Evolutionary conservation across 2,329 filamentous ascomycete genomes (phyloP).

Genomic region (Trichoderma brevicompactum): DNA sequence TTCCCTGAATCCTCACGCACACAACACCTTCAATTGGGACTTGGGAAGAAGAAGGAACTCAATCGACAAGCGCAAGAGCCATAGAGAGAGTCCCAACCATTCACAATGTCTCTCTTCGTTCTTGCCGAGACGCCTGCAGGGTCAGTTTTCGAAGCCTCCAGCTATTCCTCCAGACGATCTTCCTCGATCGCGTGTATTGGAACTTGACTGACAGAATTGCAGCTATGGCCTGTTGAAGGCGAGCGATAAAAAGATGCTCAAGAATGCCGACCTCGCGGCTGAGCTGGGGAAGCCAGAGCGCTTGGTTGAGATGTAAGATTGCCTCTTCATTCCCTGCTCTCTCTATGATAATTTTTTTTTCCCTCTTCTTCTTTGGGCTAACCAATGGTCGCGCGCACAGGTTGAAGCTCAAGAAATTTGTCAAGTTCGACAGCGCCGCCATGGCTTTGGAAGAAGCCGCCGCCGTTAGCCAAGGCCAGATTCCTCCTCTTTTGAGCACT

Average conservation of each 20-base stretch:
- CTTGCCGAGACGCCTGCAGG: conserved; percentile 89
- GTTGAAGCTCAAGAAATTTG: conserved; percentile 94
- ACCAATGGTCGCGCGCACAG: conserved; percentile 47
- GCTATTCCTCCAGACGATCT: conserved; percentile 9
- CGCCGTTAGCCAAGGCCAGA: conserved; percentile 88
- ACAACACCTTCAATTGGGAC: conserved; percentile 43
- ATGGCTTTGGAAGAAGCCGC: conserved; percentile 89
- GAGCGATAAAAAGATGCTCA: conserved; percentile 96
- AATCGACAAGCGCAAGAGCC: conserved; percentile 41
- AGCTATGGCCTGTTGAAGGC: conserved; percentile 99
- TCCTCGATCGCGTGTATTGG: conserved; percentile 6
- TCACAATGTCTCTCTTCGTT: conserved; percentile 85
- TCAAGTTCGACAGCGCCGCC: conserved; percentile 94
- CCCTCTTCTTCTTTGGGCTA: conserved; percentile 11
- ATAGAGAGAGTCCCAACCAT: conserved; percentile 39
- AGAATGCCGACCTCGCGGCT: conserved; percentile 77
- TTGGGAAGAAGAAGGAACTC: conserved; percentile 43
- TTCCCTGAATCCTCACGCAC: conserved; percentile 43
- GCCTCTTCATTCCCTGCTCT: conserved; percentile 33
- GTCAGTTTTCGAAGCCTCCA: conserved; percentile 49
- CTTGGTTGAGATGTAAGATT: conserved; percentile 77
- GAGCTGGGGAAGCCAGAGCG: conserved; percentile 81
- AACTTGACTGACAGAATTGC: conserved; percentile 40
- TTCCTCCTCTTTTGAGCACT: conserved; percentile 80
- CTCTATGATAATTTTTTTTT: conserved; percentile 21